phyloP scores from a whole-genome alignment of 163 green algal species.

The Prototheca wickerhamii region DNA sequence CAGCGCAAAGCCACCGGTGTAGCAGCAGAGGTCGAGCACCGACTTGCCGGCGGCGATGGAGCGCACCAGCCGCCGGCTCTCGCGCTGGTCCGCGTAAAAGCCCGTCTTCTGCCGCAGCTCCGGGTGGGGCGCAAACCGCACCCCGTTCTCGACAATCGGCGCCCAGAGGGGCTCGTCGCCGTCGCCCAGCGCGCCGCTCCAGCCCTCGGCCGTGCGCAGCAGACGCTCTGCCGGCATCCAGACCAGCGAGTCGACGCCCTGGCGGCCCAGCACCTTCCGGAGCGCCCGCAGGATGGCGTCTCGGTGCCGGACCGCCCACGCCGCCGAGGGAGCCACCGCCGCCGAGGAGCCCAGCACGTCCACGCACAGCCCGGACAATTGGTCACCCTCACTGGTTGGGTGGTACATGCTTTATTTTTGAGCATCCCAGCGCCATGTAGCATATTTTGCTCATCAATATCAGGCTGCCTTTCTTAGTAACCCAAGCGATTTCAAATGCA shows the following conservation, averaged over 20 bases:
- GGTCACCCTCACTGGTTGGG: conserved; percentile 84
- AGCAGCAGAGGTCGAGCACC: conserved; percentile 91
- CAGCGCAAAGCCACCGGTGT: conserved; percentile 72
- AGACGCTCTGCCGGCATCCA: no score
- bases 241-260: no score
- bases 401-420: no score
- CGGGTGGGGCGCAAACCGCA: conserved; percentile 30
- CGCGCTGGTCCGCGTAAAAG: conserved; percentile 77
- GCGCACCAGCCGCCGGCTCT: conserved; percentile 60
- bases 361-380: conserved; percentile 69
- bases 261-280: conserved; percentile 2
- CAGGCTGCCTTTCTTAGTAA: not conserved
- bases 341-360: conserved; percentile 59
- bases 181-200: no score
- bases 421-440: no score
- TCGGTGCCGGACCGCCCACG: conserved; percentile 27
- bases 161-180: no score
- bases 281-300: conserved; percentile 19
- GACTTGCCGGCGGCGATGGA: conserved; percentile 37
- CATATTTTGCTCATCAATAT: not conserved
- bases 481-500: not conserved
- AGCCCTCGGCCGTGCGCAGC: no score
- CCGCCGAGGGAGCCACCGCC: conserved; percentile 52
- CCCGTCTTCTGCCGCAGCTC: conserved; percentile 45
- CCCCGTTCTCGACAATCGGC: conserved; percentile 39